A percentile compares a stretch with the other conserved stretches of the same genome.
phyloP scores from a whole-genome alignment of 352 stramenopile species.

The Globisporangium spiculum region DNA sequence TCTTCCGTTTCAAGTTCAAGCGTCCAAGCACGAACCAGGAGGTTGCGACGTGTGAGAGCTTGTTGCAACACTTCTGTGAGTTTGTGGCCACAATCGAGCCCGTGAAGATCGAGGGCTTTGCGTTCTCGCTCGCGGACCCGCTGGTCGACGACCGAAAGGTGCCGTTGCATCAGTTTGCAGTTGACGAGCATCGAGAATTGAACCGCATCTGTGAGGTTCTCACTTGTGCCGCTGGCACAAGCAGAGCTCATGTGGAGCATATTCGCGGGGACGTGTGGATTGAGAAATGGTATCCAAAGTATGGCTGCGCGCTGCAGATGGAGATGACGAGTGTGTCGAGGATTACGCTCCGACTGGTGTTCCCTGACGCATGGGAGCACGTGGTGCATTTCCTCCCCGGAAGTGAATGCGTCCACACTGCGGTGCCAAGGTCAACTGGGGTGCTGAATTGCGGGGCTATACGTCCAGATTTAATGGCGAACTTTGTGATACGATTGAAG shows the following conservation, averaged over 20 bases:
- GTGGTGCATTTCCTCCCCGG: constrained; percentile 29
- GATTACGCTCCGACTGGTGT: constrained; percentile 36
- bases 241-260: background rate
- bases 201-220: constrained; percentile 8
- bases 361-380: constrained; percentile 39
- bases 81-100: constrained; percentile 22
- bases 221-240: background rate
- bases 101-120: constrained; percentile 6
- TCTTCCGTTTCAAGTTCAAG: constrained; percentile 47
- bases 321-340: constrained; percentile 20
- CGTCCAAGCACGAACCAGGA: constrained; percentile 28
- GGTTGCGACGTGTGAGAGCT: constrained; percentile 17
- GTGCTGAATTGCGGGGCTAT: constrained; percentile 36
- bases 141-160: constrained; percentile 16
- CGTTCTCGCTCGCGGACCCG: constrained; percentile 18
- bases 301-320: constrained; percentile 19
- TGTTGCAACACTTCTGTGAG: constrained; percentile 19
- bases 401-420: constrained; percentile 34
- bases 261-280: constrained; percentile 3
- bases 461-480: constrained; percentile 7
- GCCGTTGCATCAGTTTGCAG: constrained; percentile 20
- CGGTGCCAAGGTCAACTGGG: constrained; percentile 24
- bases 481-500: constrained; percentile 18
- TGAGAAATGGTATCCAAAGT: constrained; percentile 3
- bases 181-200: constrained; percentile 26